A percentile compares a stretch with the other conserved stretches of the same genome.
phyloP scores from a whole-genome alignment of 75 land plant species.

The Ceratopteris richardii region DNA sequence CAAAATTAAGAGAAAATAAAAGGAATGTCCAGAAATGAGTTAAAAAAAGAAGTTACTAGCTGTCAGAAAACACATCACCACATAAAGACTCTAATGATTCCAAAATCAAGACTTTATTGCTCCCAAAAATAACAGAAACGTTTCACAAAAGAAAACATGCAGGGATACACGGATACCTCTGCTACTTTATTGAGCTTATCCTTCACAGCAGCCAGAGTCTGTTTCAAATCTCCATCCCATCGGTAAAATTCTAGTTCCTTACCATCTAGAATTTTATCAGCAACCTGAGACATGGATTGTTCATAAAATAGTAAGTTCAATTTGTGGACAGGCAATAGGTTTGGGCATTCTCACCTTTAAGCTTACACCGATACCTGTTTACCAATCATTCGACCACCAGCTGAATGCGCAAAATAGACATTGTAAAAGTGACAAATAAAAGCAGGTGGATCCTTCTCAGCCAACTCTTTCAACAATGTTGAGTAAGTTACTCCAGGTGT shows the following conservation, averaged over 20 bases:
- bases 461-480: conserved; percentile 54
- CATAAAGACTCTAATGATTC: no score
- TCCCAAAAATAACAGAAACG: no score
- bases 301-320: no score
- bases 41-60: no score
- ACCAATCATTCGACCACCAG: conserved; percentile 84
- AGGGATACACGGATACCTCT: conserved; percentile 75
- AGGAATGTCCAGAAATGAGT: no score
- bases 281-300: conserved; percentile 42
- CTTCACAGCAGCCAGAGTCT: conserved; percentile 47
- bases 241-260: conserved; percentile 73
- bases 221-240: conserved; percentile 78
- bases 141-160: no score
- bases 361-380: conserved; percentile 49
- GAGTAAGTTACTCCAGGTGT: conserved; percentile 58
- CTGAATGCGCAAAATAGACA: conserved; percentile 80
- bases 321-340: no score
- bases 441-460: conserved; percentile 66
- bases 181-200: conserved; percentile 73
- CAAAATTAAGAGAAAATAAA: background rate
- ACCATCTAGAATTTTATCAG: conserved; percentile 57
- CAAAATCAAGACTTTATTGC: no score
- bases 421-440: conserved; percentile 91
- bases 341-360: no score
- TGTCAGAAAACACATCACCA: no score